Percentiles rank a stretch among this genome's conserved stretches.
These are phyloP conservation scores for Neurospora intermedia DNA, from an alignment of 495 filamentous ascomycete species.

Conservation along the genomic window DNA sequence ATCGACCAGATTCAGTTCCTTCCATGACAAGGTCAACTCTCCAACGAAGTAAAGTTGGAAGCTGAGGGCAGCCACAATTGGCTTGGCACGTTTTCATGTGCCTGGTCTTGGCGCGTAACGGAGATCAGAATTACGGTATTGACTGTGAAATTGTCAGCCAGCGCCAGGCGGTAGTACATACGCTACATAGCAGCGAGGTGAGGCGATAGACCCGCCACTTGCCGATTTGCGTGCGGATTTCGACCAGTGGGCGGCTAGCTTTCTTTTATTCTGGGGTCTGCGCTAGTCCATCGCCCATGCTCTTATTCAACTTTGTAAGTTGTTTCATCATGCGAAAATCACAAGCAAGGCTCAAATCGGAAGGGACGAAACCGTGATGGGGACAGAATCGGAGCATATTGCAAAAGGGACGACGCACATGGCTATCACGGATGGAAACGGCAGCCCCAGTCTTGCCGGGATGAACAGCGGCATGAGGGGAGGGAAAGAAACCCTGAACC, in stretches of 20 bases:
- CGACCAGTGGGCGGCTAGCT: background rate
- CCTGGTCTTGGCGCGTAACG: background rate
- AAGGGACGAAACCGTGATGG: background rate
- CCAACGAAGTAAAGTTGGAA: background rate
- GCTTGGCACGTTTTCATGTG: slow-evolving; percentile 1
- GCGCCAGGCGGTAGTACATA: background rate
- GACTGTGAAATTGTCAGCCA: background rate
- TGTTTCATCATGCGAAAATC: no score
- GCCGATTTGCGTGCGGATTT: background rate
- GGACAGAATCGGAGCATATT: background rate
- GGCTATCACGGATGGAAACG: background rate
- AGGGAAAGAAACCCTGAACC: background rate
- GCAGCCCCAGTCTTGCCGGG: background rate
- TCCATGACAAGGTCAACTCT: background rate
- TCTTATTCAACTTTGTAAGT: background rate
- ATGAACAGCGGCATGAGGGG: background rate
- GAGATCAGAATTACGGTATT: background rate
- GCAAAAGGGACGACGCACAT: background rate
- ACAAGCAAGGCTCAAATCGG: no score
- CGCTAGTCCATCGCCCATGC: background rate
- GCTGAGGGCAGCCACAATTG: background rate
- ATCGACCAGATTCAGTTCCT: background rate
- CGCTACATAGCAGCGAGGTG: no score
- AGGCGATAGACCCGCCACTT: slow-evolving; percentile 3
- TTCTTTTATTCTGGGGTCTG: background rate